Conservation (phyloP, 2,329 filamentous ascomycete genomes). For the Penicillium vulpinum region DNA sequence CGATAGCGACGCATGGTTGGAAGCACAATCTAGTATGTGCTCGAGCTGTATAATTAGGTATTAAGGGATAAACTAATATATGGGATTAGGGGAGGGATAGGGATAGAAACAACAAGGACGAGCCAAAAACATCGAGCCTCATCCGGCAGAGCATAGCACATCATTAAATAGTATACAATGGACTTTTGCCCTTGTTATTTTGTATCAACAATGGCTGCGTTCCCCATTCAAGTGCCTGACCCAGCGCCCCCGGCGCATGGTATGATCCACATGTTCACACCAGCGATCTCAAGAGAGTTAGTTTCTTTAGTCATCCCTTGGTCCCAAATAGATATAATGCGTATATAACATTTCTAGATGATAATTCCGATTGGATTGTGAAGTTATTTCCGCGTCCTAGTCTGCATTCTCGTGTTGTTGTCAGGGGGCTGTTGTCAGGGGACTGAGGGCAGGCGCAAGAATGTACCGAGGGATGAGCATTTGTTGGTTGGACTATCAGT, state of each 20-base stretch:
- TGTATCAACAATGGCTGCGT: slow-evolving; percentile 16
- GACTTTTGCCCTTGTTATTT: slow-evolving; percentile 12
- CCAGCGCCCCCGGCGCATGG: slow-evolving; percentile 13
- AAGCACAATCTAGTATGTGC: neutral
- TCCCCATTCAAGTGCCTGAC: slow-evolving; percentile 9
- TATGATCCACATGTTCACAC: slow-evolving; percentile 21
- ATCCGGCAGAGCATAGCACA: neutral
- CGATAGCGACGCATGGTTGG: slow-evolving; percentile 26
- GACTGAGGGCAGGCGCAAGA: slow-evolving; percentile 15
- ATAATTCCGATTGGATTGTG: slow-evolving; percentile 11
- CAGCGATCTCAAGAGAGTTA: neutral
- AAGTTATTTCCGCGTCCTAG: neutral
- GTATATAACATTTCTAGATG: neutral
- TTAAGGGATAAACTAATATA: slow-evolving; percentile 12
- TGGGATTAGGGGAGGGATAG: neutral
- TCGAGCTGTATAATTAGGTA: slow-evolving; percentile 8
- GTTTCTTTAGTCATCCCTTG: neutral
- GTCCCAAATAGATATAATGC: neutral
- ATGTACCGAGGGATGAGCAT: slow-evolving; percentile 13
- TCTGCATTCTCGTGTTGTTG: slow-evolving; percentile 27
- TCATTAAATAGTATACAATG: slow-evolving; percentile 19
- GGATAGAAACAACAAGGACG: neutral
- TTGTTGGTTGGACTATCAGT: neutral
- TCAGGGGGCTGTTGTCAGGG: slow-evolving; percentile 31
- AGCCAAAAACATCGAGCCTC: neutral